These are phyloP conservation scores for Oldenlandia corymbosa DNA, from an alignment of 257 asterid genomes.

Conservation along the genomic window DNA sequence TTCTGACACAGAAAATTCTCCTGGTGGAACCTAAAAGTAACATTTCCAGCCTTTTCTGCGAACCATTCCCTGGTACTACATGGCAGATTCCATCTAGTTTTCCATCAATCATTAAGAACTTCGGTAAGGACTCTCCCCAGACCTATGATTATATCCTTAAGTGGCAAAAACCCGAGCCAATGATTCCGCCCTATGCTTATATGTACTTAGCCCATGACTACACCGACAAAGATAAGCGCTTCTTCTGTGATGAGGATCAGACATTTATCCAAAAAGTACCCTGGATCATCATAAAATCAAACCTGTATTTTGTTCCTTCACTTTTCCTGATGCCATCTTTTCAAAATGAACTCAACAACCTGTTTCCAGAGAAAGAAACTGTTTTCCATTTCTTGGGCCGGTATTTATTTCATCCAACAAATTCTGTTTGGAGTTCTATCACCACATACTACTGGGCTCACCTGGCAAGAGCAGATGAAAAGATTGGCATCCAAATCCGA, in stretches of 20 bases:
- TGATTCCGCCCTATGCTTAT: slow-evolving; percentile 28
- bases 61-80: slow-evolving; percentile 71
- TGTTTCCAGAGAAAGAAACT: slow-evolving; percentile 60
- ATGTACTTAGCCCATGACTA: slow-evolving; percentile 68
- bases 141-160: slow-evolving; percentile 59
- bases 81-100: slow-evolving; percentile 75
- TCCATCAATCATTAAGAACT: slow-evolving; percentile 35
- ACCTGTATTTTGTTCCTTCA: slow-evolving; percentile 64
- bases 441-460: slow-evolving; percentile 54
- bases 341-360: slow-evolving; percentile 40
- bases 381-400: slow-evolving; percentile 73
- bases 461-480: slow-evolving; percentile 50
- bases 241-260: slow-evolving; percentile 68
- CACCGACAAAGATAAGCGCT: slow-evolving; percentile 49
- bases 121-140: slow-evolving; percentile 38
- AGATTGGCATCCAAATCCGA: slow-evolving; percentile 62
- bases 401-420: slow-evolving; percentile 75
- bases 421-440: slow-evolving; percentile 63
- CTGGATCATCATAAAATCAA: slow-evolving; percentile 55
- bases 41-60: slow-evolving; percentile 71
- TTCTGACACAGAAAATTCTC: slow-evolving; percentile 69
- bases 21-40: slow-evolving; percentile 55
- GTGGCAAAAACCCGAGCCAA: too few species aligned
- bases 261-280: slow-evolving; percentile 34
- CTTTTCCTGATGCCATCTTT: slow-evolving; percentile 61